These are phyloP conservation scores for Coccomyxa sp. DNA, from an alignment of 139 green algal species.

Conservation along the genomic window DNA sequence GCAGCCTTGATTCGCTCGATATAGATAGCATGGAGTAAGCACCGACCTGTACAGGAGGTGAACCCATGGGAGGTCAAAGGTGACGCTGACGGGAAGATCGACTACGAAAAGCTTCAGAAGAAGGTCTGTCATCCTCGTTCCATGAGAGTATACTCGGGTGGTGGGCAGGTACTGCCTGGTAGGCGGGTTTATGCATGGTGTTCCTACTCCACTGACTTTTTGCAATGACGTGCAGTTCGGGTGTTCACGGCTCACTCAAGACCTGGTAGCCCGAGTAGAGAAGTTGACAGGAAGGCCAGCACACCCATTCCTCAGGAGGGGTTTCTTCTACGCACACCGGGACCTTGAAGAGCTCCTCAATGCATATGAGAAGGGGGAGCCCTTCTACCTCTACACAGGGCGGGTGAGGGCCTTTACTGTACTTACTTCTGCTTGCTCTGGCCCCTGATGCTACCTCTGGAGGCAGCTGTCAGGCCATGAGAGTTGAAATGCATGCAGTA, in stretches of 20 bases:
- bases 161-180: too few species aligned
- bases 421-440: too few species aligned
- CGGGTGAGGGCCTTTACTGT: constrained; percentile 52
- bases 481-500: too few species aligned
- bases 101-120: constrained; percentile 94
- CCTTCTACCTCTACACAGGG: constrained; percentile 98
- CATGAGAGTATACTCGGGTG: too few species aligned
- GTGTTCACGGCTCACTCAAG: neutral
- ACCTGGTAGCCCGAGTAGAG: constrained; percentile 56
- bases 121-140: too few species aligned
- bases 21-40: too few species aligned
- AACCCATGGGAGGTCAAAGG: constrained; percentile 89
- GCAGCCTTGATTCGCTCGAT: too few species aligned
- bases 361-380: constrained; percentile 85
- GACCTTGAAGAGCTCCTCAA: constrained; percentile 89
- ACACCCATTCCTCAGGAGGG: constrained; percentile 91
- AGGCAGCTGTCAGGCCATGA: too few species aligned
- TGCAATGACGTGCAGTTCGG: neutral
- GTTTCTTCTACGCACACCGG: constrained; percentile 94
- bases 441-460: neutral
- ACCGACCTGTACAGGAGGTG: constrained; percentile 16
- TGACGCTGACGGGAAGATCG: constrained; percentile 83
- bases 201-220: too few species aligned
- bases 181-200: too few species aligned
- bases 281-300: constrained; percentile 65